Evolutionary conservation across 352 stramenopile genomes (phyloP), one percentile per base, ranked within the genome.

Genomic region (Globisporangium camurandrum): DNA sequence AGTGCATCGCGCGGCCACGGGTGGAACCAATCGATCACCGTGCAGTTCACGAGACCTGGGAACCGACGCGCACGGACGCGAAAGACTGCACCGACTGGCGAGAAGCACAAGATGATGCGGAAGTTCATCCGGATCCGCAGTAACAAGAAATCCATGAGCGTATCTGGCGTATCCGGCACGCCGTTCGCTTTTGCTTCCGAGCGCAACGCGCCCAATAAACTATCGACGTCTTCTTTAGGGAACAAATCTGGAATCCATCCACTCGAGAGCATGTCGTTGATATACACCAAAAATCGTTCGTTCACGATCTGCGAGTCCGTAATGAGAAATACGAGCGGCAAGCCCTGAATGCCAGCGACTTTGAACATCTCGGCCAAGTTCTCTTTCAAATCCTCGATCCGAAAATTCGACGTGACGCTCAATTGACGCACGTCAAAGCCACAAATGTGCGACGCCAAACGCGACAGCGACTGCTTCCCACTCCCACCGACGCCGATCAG

Each of bases 261-360:
- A 8, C 66, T 78, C 24, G 86, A 95, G 7, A 98, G 74, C 65
- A 99, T 97, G 37, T 97, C 92, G 71, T 99, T 99, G 59, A 99
- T 98, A 65, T 97, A 98, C 36, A 99, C 96, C 4, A 99, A 83
- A 69, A 99, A 99, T 16, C 93, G 75, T 49, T 99, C 95, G 60
- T 98, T 96, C 33, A 98, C 92, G 62, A 99, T 98, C 68, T 99
- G 95, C 33, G 94, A 97, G 68, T 99, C 96, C 0, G 95, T 99
- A 54, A 99, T 97, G 16, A 99, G 69, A 59, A 98, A 99, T 17
- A 99, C 84, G 22, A 97, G 85, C 11, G 84, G 92, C 2, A 97
- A 73, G 4, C 91, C 93, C 50, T 98, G 95, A 20, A 98, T 86
- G 39, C 93, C 93, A n/a, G 93, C 86, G 19, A 91, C 66, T 59